Conservation (phyloP, 345 rosid genomes). For the Lumnitzera racemosa region DNA sequence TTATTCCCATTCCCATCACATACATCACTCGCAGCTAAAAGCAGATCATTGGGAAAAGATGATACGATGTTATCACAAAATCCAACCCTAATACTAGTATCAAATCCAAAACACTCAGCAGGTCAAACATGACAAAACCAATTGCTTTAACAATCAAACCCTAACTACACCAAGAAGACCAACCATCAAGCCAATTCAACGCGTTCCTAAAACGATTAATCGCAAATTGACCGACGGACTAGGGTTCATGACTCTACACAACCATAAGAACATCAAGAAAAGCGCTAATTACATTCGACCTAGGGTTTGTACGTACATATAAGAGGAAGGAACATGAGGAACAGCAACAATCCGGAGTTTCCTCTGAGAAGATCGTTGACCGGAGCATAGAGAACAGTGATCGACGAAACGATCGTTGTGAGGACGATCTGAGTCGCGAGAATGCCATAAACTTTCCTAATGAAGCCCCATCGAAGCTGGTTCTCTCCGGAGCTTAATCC, state of each 20-base stretch:
- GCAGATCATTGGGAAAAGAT: too few species aligned
- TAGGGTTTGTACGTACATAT: constrained; percentile 39
- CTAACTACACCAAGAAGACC: too few species aligned
- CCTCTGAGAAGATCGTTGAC: constrained; percentile 60
- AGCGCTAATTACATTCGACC: constrained; percentile 3
- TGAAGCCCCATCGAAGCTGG: constrained; percentile 90
- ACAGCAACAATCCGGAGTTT: constrained; percentile 59
- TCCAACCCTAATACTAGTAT: too few species aligned
- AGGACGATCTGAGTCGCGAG: constrained; percentile 73
- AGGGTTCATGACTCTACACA: background rate
- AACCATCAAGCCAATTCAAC: too few species aligned
- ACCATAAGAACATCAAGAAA: background rate
- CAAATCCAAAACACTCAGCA: too few species aligned
- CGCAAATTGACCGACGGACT: too few species aligned
- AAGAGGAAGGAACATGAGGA: constrained; percentile 70
- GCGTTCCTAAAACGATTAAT: too few species aligned
- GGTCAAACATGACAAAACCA: too few species aligned
- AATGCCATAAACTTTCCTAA: constrained; percentile 87
- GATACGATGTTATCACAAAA: too few species aligned
- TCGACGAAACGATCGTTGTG: constrained; percentile 70
- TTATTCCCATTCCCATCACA: too few species aligned
- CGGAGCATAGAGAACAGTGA: constrained; percentile 59
- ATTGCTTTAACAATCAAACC: too few species aligned
- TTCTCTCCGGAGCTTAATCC: constrained; percentile 79
- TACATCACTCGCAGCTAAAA: too few species aligned